A percentile compares a stretch with the other conserved stretches of the same genome.
Conservation (phyloP, 2,329 filamentous ascomycete species). For the Leptographium wingfieldii region DNA sequence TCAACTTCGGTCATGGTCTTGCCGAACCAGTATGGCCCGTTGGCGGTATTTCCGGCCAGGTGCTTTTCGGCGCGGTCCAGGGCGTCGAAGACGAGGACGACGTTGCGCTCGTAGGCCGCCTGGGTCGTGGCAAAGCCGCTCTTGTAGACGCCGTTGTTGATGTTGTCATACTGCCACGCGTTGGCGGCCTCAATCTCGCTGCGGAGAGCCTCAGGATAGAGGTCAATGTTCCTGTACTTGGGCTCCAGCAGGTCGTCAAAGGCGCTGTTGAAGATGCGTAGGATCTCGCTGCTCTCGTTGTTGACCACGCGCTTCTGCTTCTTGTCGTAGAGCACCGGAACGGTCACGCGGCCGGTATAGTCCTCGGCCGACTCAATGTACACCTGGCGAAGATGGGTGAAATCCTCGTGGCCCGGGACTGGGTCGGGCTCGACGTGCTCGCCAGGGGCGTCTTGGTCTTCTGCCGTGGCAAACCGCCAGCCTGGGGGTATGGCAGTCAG, state of each 20-base stretch:
- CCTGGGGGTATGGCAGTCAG: constrained; percentile 29
- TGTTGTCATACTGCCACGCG: constrained; percentile 64
- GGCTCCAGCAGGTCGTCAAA: constrained; percentile 61
- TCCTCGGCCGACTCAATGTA: constrained; percentile 65
- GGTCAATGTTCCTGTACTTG: constrained; percentile 45
- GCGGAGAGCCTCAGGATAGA: constrained; percentile 55
- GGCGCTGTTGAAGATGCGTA: constrained; percentile 74
- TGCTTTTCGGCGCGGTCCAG: constrained; percentile 68
- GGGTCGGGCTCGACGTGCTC: constrained; percentile 56
- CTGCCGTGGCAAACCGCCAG: constrained; percentile 68
- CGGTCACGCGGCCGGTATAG: constrained; percentile 72
- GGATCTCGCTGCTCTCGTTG: constrained; percentile 88
- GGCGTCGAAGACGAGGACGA: constrained; percentile 57
- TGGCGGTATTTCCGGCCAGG: constrained; percentile 27
- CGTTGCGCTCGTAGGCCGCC: constrained; percentile 67
- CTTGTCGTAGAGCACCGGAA: constrained; percentile 77
- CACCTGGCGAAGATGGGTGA: constrained; percentile 59
- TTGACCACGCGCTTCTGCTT: constrained; percentile 65
- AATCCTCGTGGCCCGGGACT: constrained; percentile 55
- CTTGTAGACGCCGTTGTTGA: constrained; percentile 64
- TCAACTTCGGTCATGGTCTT: constrained; percentile 67
- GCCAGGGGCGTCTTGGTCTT: constrained; percentile 41
- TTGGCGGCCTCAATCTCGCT: constrained; percentile 63
- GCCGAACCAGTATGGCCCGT: constrained; percentile 64
- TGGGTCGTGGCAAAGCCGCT: constrained; percentile 77